Evolutionary conservation across 2,329 filamentous ascomycete genomes (phyloP).

Genomic region (Penicillium sp.): DNA sequence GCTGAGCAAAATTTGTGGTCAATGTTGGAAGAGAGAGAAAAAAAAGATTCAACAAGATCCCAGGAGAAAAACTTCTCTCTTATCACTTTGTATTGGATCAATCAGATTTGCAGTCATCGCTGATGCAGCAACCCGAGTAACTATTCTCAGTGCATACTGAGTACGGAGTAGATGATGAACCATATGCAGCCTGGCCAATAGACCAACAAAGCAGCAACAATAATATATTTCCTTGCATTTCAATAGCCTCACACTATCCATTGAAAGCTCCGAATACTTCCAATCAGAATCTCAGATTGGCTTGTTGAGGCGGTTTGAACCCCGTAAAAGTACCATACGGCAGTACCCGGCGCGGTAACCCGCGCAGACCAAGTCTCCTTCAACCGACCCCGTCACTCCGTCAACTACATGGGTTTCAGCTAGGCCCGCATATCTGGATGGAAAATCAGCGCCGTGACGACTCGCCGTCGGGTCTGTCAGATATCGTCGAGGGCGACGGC

Average conservation of each 20-base stretch:
- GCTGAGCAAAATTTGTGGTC: not conserved
- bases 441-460: constrained; percentile 49
- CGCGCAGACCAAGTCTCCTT: constrained; percentile 31
- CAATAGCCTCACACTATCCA: not conserved
- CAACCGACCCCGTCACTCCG: constrained; percentile 11
- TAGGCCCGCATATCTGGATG: constrained; percentile 34
- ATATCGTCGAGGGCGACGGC: constrained; percentile 45
- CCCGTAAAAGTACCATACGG: constrained; percentile 27
- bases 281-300: too few species aligned
- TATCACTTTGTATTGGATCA: not conserved
- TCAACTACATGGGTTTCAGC: constrained; percentile 31
- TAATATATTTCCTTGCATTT: not conserved
- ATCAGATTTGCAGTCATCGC: not conserved
- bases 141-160: not conserved
- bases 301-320: constrained; percentile 4
- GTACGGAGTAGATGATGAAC: not conserved
- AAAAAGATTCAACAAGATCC: too few species aligned
- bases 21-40: too few species aligned
- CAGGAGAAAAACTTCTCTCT: too few species aligned
- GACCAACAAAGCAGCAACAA: not conserved
- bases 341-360: constrained; percentile 33
- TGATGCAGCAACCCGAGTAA: not conserved
- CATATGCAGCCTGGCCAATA: not conserved
- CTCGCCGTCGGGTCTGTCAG: constrained; percentile 45
- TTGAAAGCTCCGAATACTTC: not conserved